Evolutionary conservation across 2,329 filamentous ascomycete genomes (phyloP).

Genomic region (Claviceps africana): DNA sequence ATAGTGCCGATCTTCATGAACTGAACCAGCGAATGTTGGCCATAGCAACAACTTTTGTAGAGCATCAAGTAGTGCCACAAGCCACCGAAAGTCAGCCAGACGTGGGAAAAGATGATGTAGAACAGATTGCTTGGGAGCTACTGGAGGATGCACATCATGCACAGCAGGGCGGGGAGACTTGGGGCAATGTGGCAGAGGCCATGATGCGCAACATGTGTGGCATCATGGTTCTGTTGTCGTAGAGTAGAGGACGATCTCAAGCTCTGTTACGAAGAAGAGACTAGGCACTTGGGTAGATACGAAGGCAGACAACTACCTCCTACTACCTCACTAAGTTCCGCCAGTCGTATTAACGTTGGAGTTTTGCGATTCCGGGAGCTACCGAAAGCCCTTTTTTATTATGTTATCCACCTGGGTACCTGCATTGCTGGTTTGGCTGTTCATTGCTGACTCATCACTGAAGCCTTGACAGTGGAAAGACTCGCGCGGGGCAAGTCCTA

Average conservation of each 20-base stretch:
- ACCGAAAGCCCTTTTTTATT: too few relatives aligned
- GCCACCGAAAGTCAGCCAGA: background rate
- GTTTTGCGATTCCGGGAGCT: too few relatives aligned
- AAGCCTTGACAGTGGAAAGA: constrained; percentile 6
- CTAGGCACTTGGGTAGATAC: background rate
- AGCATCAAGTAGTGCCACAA: constrained; percentile 16
- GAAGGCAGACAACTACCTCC: background rate
- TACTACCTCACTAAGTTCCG: too few relatives aligned
- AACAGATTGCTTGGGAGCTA: constrained; percentile 21
- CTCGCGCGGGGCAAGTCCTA: constrained; percentile 19
- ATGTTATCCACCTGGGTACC: too few relatives aligned
- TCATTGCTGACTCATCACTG: constrained; percentile 13
- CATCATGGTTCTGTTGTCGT: constrained; percentile 11
- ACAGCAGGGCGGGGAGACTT: constrained; percentile 13
- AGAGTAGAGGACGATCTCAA: background rate
- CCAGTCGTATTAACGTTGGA: too few relatives aligned
- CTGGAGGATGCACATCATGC: constrained; percentile 14
- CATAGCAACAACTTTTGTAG: constrained; percentile 9
- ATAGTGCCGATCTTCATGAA: constrained; percentile 16
- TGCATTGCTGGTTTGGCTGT: too few relatives aligned
- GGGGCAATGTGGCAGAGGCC: constrained; percentile 18
- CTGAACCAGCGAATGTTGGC: constrained; percentile 15
- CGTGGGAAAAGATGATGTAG: constrained; percentile 12
- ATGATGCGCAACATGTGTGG: constrained; percentile 14
- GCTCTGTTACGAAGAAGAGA: background rate